phyloP scores from a whole-genome alignment of 2,329 filamentous ascomycete genomes.

The Penicillium aurantiogriseum region DNA sequence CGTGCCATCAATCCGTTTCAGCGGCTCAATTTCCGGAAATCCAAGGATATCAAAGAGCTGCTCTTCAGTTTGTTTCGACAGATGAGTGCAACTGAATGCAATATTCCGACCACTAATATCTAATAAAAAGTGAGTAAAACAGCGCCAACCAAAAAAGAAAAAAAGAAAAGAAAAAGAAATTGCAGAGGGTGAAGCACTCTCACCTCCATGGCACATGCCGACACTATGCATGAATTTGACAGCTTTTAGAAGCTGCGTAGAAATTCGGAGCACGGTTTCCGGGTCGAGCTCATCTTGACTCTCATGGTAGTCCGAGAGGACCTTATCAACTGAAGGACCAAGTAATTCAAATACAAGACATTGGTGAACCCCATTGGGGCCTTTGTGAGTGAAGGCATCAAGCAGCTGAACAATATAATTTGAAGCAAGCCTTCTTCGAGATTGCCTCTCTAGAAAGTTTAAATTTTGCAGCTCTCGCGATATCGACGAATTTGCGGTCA shows the following conservation, averaged over 20 bases:
- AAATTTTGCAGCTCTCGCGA: slow-evolving; percentile 24
- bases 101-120: slow-evolving; percentile 32
- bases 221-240: slow-evolving; percentile 29
- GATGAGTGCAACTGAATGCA: slow-evolving; percentile 21
- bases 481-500: slow-evolving; percentile 24
- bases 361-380: slow-evolving; percentile 36
- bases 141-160: neutral
- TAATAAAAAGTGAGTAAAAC: slow-evolving; percentile 15
- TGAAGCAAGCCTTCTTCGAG: slow-evolving; percentile 14
- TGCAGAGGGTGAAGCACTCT: slow-evolving; percentile 3
- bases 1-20: slow-evolving; percentile 21
- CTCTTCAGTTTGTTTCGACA: slow-evolving; percentile 17
- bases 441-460: slow-evolving; percentile 12
- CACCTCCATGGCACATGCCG: slow-evolving; percentile 35
- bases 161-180: neutral
- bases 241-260: slow-evolving; percentile 29
- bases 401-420: slow-evolving; percentile 31
- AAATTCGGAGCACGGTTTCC: slow-evolving; percentile 28
- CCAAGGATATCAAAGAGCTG: slow-evolving; percentile 22
- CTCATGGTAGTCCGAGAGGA: slow-evolving; percentile 23
- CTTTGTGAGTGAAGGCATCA: slow-evolving; percentile 31
- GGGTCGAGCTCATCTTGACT: slow-evolving; percentile 21
- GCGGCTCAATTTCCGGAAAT: slow-evolving; percentile 17
- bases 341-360: slow-evolving; percentile 38
- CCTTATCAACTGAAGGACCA: slow-evolving; percentile 29